Conservation (phyloP, 768 basidiomycete genomes). For the Rhizopogon vulgaris region DNA sequence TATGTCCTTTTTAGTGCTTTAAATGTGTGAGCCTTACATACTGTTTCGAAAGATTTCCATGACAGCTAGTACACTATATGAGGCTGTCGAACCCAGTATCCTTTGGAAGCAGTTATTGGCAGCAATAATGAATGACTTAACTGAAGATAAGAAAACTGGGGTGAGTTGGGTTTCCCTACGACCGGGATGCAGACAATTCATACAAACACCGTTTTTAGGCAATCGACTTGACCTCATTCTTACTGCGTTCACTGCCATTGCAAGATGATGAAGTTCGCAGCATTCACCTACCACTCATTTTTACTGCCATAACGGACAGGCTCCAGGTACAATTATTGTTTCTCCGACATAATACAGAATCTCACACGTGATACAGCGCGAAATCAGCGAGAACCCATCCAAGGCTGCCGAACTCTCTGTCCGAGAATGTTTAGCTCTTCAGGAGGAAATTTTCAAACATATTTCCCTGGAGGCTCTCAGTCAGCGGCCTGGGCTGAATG, state of each 20-base stretch:
- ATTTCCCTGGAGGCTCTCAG: slow-evolving; percentile 45
- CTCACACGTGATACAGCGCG: slow-evolving; percentile 22
- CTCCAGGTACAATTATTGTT: slow-evolving; percentile 45
- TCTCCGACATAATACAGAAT: neutral
- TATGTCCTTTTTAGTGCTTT: slow-evolving; percentile 24
- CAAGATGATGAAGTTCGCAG: slow-evolving; percentile 86
- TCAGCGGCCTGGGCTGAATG: slow-evolving; percentile 42
- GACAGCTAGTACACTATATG: slow-evolving; percentile 85
- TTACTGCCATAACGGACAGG: slow-evolving; percentile 60
- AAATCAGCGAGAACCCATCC: slow-evolving; percentile 30
- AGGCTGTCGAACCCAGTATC: slow-evolving; percentile 85
- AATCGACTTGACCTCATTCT: slow-evolving; percentile 62
- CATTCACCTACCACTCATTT: slow-evolving; percentile 76
- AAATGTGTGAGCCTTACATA: neutral
- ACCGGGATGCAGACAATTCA: neutral
- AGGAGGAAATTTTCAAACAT: slow-evolving; percentile 47
- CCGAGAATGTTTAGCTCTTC: slow-evolving; percentile 40
- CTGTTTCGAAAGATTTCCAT: slow-evolving; percentile 48
- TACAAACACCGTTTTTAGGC: slow-evolving; percentile 36
- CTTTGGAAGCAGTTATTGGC: slow-evolving; percentile 76
- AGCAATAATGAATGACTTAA: slow-evolving; percentile 50
- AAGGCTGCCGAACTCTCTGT: slow-evolving; percentile 31
- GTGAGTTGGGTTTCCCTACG: slow-evolving; percentile 28
- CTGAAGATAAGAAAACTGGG: slow-evolving; percentile 39
- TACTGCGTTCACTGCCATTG: slow-evolving; percentile 62